phyloP scores from a whole-genome alignment of 2,329 filamentous ascomycete species.

The Epichloe aotearoae region DNA sequence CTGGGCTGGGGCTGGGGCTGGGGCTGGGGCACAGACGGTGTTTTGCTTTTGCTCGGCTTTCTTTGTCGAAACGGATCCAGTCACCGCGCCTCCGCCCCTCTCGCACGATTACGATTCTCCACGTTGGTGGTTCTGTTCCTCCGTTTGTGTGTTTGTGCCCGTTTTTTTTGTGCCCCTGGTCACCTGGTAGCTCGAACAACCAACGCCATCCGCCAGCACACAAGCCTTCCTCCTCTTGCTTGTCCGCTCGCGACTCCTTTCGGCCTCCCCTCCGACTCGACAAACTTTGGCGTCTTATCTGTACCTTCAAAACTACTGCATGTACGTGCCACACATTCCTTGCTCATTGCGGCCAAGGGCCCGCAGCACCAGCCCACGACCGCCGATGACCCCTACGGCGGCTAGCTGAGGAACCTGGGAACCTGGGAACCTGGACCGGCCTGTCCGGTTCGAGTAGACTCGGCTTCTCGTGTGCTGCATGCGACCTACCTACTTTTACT shows the following conservation, averaged over 20 bases:
- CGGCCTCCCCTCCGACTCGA: background rate
- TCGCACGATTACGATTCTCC: background rate
- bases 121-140: background rate
- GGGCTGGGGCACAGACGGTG: background rate
- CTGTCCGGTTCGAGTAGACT: background rate
- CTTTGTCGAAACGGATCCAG: background rate
- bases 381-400: background rate
- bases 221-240: background rate
- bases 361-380: background rate
- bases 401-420: no score
- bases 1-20: no score
- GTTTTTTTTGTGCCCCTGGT: no score
- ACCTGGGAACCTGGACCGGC: background rate
- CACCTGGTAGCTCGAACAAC: background rate
- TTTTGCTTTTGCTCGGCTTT: background rate
- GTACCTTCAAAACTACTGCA: background rate
- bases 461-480: background rate
- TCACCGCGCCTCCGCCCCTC: background rate
- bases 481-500: background rate
- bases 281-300: background rate
- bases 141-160: no score
- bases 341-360: background rate
- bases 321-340: conserved; percentile 4
- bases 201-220: background rate
- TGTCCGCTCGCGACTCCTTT: background rate